Percentiles rank a stretch among this genome's conserved stretches.
Evolutionary conservation across 129 eudicot species (phyloP).

Genomic region (Helianthus annuus): DNA sequence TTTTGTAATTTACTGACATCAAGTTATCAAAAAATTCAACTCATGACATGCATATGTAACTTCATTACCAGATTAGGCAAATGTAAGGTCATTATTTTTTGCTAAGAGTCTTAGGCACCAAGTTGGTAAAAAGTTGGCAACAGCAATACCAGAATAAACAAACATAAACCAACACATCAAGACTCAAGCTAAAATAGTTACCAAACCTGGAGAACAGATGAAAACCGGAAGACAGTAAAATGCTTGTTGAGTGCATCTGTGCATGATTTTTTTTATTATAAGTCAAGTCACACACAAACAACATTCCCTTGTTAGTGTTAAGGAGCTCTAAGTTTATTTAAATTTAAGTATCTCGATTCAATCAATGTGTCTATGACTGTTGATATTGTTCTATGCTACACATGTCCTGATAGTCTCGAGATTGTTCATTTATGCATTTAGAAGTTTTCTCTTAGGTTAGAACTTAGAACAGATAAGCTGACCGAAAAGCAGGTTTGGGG

Average conservation of each 20-base stretch:
- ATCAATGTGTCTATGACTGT: background rate
- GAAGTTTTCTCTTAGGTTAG: too few relatives aligned
- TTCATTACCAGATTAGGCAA: too few relatives aligned
- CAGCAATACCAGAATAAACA: constrained; percentile 3
- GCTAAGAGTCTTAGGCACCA: background rate
- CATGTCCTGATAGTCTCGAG: background rate
- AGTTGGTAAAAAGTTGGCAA: background rate
- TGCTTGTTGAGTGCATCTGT: constrained; percentile 4
- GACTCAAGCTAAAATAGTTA: background rate
- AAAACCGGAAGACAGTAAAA: background rate
- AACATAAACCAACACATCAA: background rate
- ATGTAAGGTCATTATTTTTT: too few relatives aligned
- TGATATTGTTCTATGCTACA: background rate
- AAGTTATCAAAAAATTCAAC: too few relatives aligned
- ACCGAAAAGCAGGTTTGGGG: background rate
- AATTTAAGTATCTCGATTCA: too few relatives aligned
- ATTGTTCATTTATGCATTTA: background rate
- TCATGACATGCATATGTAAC: too few relatives aligned
- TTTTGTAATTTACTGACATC: background rate
- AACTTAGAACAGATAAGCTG: background rate
- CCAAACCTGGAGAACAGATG: constrained; percentile 9
- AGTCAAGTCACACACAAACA: background rate
- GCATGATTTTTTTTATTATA: background rate
- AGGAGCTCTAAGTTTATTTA: background rate
- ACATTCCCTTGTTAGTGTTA: background rate